Conservation (phyloP, 495 filamentous ascomycete species). For the Pyrenula massariospora region DNA sequence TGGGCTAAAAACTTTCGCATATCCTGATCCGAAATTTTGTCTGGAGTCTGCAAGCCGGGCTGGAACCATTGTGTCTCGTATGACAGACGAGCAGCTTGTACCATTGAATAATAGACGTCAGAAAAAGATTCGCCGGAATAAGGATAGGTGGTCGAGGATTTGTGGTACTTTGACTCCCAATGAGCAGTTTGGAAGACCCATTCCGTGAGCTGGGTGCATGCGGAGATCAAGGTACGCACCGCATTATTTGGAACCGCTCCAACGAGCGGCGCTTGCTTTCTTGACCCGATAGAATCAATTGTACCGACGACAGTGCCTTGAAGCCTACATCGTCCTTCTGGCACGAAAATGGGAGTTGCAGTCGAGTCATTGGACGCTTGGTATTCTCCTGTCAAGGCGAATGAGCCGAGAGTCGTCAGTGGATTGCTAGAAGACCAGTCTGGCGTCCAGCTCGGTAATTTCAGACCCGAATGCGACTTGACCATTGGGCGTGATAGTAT, state of each 20-base stretch:
- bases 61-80: not conserved
- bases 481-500: not conserved
- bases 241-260: not conserved
- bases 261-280: not conserved
- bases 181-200: not conserved
- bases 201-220: not conserved
- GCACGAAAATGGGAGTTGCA: not conserved
- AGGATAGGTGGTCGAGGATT: too few relatives aligned
- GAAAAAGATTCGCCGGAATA: not conserved
- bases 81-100: not conserved
- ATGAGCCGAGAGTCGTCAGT: not conserved
- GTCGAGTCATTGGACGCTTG: not conserved
- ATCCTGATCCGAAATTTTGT: not conserved
- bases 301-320: not conserved
- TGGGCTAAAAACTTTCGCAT: not conserved
- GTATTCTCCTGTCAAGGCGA: not conserved
- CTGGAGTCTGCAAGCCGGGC: not conserved
- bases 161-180: not conserved
- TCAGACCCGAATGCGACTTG: not conserved
- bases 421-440: not conserved
- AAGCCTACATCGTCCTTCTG: not conserved
- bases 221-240: not conserved
- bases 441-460: not conserved
- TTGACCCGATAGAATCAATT: not conserved
- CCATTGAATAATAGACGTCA: not conserved